Evolutionary conservation across 1,284 basidiomycete genomes (phyloP), one percentile per base, ranked within the genome.

Genomic region (Tilletia walkeri): DNA sequence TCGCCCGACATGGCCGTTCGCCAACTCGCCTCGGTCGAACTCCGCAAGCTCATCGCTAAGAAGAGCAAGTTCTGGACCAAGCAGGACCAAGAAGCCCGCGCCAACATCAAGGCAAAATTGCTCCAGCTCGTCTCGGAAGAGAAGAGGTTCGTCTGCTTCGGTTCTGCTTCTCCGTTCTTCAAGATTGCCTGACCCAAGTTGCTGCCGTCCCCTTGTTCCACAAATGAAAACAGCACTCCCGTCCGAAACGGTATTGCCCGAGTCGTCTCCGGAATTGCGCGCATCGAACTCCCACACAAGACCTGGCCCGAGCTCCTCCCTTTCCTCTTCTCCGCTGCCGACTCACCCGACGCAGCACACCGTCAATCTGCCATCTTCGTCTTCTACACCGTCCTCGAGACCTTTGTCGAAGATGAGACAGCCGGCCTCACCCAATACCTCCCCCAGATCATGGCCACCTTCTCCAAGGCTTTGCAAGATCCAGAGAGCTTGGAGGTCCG

Each of bases 1-100:
- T 92, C 92, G 39, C 91, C 91, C 20, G 92, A 95, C 84, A 84
- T 79, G n/a, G 75, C 75, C 20, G 90, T 97, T 73, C 92, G 95
- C 69, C 96, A 99, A 89, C 89, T 99, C 30, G 93, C 95, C 66
- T 94, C 95, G n/a, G 95, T 99, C 71, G 96, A 99, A 86, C 88
- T 98, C 81, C 88, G 96, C 77, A 99, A 99, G 87, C 91, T 95
- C 73, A 88, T 99, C 70, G 85, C 88, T 36, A 88, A 90, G 84
- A 91, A 90, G 80, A 91, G 90, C 77, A 90, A 89, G 84, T 86
- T 95, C 50, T 98, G 96, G 95, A 87, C 89, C 50, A 87, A 89
- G 78, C 88, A 94, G 69, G 88, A 89, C 81, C 65, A 66, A 48
- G 86, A 88, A 65, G 88, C 92, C 73, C 90, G 95, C 67, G 87